Conservation (phyloP, 2,329 filamentous ascomycete genomes). For the Clonostachys rhizophaga region DNA sequence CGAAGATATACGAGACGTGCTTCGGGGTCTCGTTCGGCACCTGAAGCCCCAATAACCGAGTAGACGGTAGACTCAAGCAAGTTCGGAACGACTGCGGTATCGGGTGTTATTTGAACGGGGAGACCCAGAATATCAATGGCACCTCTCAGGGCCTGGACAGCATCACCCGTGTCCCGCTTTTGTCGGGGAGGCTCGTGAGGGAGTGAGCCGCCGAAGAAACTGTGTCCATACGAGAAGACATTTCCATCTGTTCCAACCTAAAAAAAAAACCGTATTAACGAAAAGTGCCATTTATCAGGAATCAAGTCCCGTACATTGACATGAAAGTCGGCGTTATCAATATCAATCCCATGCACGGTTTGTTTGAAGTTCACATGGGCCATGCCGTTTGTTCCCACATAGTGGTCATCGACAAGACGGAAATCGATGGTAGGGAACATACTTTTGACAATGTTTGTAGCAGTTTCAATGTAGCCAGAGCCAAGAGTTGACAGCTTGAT, state of each 20-base stretch:
- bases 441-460: constrained; percentile 35
- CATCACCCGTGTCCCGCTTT: constrained; percentile 34
- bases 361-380: constrained; percentile 57
- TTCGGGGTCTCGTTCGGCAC: constrained; percentile 45
- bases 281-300: neutral
- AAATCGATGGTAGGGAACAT: constrained; percentile 32
- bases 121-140: constrained; percentile 25
- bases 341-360: constrained; percentile 50
- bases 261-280: neutral
- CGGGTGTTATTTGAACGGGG: constrained; percentile 16
- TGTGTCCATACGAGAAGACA: constrained; percentile 54
- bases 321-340: constrained; percentile 58
- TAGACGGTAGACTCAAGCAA: constrained; percentile 11
- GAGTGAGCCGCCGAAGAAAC: constrained; percentile 34
- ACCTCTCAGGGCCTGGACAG: constrained; percentile 35
- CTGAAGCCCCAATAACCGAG: constrained; percentile 40
- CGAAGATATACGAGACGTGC: constrained; percentile 49
- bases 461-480: constrained; percentile 32
- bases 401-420: constrained; percentile 46
- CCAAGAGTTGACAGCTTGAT: constrained; percentile 5
- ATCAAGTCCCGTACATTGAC: constrained; percentile 43
- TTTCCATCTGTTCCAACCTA: constrained; percentile 35
- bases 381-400: constrained; percentile 49
- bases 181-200: constrained; percentile 26
- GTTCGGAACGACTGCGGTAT: constrained; percentile 9